Evolutionary conservation across 2,329 filamentous ascomycete species (phyloP), one percentile per base, ranked within the genome.

Genomic region (Diaporthe citriasiana): DNA sequence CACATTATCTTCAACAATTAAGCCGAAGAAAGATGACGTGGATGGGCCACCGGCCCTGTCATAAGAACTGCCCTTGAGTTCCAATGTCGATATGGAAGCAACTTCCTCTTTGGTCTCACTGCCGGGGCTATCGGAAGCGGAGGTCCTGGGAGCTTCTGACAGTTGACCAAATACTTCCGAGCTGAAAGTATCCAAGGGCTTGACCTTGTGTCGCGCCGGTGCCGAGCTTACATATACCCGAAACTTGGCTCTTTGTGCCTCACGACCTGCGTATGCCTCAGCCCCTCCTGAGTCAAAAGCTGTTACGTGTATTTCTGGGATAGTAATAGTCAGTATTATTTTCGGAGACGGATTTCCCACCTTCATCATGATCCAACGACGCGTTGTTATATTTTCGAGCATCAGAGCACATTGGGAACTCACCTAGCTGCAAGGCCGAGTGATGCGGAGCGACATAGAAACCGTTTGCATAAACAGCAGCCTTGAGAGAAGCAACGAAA

Each of bases 361-460:
- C n/a, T n/a, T n/a, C n/a, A n/a, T n/a, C n/a, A n/a, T n/a, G n/a
- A n/a, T n/a, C n/a, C n/a, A n/a, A n/a, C n/a, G n/a, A n/a, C n/a
- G n/a, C n/a, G n/a, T n/a, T n/a, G n/a, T n/a, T n/a, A n/a, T n/a
- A n/a, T n/a, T n/a, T n/a, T 42, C 6, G 9, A 13, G 8, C 13
- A 8, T 6, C 25, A n/a, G 1, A 35, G 12, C 8, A 12, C 3
- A n/a, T n/a, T 5, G 8, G 22, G 22, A 4, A 38, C 56, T 40
- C 4, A 59, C 56, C 56, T 25, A 59, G 35, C 33, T 40, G 33
- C 15, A 59, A 25, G 1, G 56, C 33, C n/a, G 56, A 40, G n/a
- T 59, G 56, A 59, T 59, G 56, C 7, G 56, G 56, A 25, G 56
- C 56, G 30, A 59, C 56, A 59, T 59, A 59, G 22, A 59, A 59